phyloP scores from a whole-genome alignment of 805 yeast species.

The Sugiyamaella valdiviana region DNA sequence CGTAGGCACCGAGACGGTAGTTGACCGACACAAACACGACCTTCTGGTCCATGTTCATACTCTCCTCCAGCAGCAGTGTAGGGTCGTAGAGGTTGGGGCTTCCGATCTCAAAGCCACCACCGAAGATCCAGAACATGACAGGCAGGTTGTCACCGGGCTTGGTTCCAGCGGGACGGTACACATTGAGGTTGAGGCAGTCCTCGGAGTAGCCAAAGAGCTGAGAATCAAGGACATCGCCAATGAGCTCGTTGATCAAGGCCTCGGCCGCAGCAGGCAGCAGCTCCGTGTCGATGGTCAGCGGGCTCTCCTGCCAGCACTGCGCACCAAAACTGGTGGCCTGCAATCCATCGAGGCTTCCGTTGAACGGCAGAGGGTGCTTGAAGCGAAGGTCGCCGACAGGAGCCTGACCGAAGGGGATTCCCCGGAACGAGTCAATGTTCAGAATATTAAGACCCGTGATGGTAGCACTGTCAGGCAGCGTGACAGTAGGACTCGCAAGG shows the following conservation, averaged over 20 bases:
- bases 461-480: not conserved
- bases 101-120: slow-evolving; percentile 32
- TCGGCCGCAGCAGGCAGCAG: not conserved
- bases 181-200: slow-evolving; percentile 28
- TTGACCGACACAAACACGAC: slow-evolving; percentile 28
- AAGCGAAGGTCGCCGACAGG: slow-evolving; percentile 27
- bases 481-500: not conserved
- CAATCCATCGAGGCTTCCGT: slow-evolving; percentile 13
- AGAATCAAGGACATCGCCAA: not conserved
- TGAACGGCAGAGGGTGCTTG: slow-evolving; percentile 21
- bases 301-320: slow-evolving; percentile 3
- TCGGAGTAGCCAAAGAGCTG: slow-evolving; percentile 12
- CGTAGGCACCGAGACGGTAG: slow-evolving; percentile 33
- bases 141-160: slow-evolving; percentile 15
- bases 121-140: slow-evolving; percentile 32
- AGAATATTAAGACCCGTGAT: not conserved
- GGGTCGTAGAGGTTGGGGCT: slow-evolving; percentile 15
- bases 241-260: not conserved
- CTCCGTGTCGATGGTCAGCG: not conserved
- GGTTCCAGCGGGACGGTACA: slow-evolving; percentile 23
- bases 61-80: slow-evolving; percentile 12
- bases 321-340: slow-evolving; percentile 16
- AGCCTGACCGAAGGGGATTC: slow-evolving; percentile 30
- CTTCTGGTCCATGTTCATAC: slow-evolving; percentile 7
- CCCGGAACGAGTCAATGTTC: slow-evolving; percentile 15